These are phyloP conservation scores for Clarireedia hainanense DNA, from an alignment of 2,329 filamentous ascomycete genomes.

Conservation along the genomic window DNA sequence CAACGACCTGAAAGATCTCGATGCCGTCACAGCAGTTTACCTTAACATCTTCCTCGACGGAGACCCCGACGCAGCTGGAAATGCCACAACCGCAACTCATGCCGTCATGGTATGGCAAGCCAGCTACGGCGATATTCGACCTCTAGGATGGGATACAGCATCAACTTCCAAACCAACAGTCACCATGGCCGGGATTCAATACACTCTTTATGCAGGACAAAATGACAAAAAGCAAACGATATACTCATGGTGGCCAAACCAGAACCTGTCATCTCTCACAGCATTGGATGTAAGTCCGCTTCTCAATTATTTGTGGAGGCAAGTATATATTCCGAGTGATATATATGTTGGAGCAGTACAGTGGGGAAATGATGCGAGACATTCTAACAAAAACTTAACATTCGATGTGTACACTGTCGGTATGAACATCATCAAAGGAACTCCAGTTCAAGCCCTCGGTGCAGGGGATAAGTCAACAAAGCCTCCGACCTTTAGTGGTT, in stretches of 20 bases:
- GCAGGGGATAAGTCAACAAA: not conserved
- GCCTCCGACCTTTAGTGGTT: not conserved
- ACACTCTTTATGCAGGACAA: not conserved
- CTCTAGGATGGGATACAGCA: not conserved
- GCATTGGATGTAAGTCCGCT: not conserved
- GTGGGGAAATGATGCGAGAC: not conserved
- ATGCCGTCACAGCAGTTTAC: not conserved
- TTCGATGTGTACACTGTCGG: not conserved
- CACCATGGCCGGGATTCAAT: not conserved
- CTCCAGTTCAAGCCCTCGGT: not conserved
- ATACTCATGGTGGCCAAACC: not conserved
- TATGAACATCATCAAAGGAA: not conserved
- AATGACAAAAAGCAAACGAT: not conserved
- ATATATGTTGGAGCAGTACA: not conserved
- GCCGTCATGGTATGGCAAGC: constrained; percentile 1
- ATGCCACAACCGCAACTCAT: not conserved
- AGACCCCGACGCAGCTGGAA: not conserved
- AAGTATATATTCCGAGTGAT: not conserved
- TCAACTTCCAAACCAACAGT: not conserved
- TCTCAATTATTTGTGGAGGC: not conserved
- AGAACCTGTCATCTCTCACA: not conserved
- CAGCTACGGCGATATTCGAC: not conserved
- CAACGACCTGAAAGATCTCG: not conserved
- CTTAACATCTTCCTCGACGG: not conserved
- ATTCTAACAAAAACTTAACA: not conserved